Evolutionary conservation across 371 early-diverging fungal genomes (phyloP).

Genomic region (Mortierella sp.): DNA sequence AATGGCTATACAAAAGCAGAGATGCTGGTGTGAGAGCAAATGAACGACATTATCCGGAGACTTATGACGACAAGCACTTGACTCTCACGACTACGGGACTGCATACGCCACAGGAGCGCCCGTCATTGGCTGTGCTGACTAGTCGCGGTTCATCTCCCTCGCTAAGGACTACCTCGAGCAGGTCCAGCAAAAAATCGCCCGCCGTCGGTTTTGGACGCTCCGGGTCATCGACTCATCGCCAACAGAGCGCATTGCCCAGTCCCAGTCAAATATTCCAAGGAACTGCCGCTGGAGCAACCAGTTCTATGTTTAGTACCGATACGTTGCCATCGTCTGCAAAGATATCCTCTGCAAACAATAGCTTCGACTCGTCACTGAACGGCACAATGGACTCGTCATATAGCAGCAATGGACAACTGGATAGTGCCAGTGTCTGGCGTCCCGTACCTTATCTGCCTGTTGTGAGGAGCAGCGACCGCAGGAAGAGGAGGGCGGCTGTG

Average conservation of each 20-base stretch:
- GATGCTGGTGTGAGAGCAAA: constrained; percentile 23
- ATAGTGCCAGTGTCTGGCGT: background rate
- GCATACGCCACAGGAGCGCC: constrained; percentile 5
- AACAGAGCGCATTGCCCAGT: background rate
- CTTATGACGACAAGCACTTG: constrained; percentile 24
- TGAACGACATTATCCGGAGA: constrained; percentile 24
- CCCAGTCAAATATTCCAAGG: constrained; percentile 30
- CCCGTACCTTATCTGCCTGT: constrained; percentile 14
- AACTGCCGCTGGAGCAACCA: constrained; percentile 24
- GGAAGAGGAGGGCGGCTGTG: constrained; percentile 7
- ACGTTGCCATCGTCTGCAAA: background rate
- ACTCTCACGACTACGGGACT: constrained; percentile 14
- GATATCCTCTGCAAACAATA: constrained; percentile 7
- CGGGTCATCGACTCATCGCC: background rate
- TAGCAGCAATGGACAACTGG: background rate
- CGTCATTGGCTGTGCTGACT: constrained; percentile 5
- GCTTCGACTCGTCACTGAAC: constrained; percentile 4
- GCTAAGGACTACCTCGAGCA: background rate
- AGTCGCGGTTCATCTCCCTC: constrained; percentile 13
- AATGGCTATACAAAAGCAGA: constrained; percentile 31
- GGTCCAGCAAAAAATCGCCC: background rate
- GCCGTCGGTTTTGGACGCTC: constrained; percentile 10
- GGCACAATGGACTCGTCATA: background rate
- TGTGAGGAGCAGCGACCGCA: background rate
- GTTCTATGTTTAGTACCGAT: constrained; percentile 20